Evolutionary conservation across 441 rosid species (phyloP).

Genomic region (Pelargonium australe): DNA sequence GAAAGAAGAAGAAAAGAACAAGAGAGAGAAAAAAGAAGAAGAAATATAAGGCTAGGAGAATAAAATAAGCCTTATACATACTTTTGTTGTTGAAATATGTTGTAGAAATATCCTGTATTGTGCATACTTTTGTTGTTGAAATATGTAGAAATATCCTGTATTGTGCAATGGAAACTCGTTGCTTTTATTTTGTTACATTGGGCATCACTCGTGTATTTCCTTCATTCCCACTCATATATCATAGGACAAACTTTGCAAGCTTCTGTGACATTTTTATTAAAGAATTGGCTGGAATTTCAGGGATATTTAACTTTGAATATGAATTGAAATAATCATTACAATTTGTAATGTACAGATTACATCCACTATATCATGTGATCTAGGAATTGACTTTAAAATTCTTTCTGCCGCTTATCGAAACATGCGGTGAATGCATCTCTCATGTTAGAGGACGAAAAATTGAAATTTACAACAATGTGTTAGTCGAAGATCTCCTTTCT

Average conservation of each 20-base stretch:
- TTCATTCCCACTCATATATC: not conserved
- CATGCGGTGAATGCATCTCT: constrained; percentile 28
- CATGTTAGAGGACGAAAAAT: constrained; percentile 33
- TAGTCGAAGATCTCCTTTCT: constrained; percentile 23
- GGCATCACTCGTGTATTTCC: too few species aligned
- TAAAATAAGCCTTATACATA: too few species aligned
- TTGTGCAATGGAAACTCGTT: too few species aligned
- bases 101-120: too few species aligned
- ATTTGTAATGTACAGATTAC: constrained; percentile 25
- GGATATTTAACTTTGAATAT: constrained; percentile 43
- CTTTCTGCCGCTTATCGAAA: constrained; percentile 19
- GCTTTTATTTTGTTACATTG: too few species aligned
- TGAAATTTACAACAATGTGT: constrained; percentile 41
- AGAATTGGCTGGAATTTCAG: constrained; percentile 7
- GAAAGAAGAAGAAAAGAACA: too few species aligned
- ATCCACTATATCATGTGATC: constrained; percentile 19
- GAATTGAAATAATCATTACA: constrained; percentile 33
- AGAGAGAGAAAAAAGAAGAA: too few species aligned
- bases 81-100: too few species aligned
- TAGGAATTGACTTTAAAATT: constrained; percentile 16
- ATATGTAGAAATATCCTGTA: too few species aligned
- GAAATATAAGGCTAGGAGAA: too few species aligned
- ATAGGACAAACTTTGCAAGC: not conserved
- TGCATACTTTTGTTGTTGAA: too few species aligned
- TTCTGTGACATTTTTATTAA: not conserved